Evolutionary conservation across 495 filamentous ascomycete genomes (phyloP).

Genomic region (Penicillium cataractarum): DNA sequence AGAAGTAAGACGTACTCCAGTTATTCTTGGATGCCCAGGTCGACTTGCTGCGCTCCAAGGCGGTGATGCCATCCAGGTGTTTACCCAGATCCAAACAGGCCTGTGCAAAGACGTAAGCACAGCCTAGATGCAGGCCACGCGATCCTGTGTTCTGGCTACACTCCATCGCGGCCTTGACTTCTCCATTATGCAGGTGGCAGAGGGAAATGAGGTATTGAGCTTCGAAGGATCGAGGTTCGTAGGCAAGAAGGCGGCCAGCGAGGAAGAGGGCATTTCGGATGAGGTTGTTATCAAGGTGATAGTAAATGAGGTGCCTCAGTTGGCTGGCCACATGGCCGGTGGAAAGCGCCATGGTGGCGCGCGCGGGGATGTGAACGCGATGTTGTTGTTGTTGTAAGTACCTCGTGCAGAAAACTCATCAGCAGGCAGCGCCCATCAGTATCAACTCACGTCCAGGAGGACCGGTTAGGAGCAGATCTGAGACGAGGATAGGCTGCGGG

Average conservation of each 20-base stretch:
- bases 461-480: conserved; percentile 1
- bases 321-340: conserved; percentile 70
- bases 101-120: conserved; percentile 89
- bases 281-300: conserved; percentile 90
- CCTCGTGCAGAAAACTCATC: conserved; percentile 12
- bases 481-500: conserved; percentile 10
- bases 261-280: conserved; percentile 89
- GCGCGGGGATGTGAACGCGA: conserved; percentile 14
- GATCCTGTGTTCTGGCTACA: conserved; percentile 63
- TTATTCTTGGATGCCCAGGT: conserved; percentile 72
- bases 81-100: conserved; percentile 78
- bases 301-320: conserved; percentile 83
- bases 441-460: not conserved
- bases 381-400: conserved; percentile 3
- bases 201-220: conserved; percentile 80
- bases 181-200: conserved; percentile 79
- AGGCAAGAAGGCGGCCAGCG: conserved; percentile 79
- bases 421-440: conserved; percentile 1
- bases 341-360: conserved; percentile 67
- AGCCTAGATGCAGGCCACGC: conserved; percentile 76
- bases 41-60: conserved; percentile 72
- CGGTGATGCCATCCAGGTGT: conserved; percentile 76
- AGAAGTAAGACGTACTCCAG: conserved; percentile 60
- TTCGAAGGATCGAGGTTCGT: conserved; percentile 78
- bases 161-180: conserved; percentile 76